Percentiles rank a stretch among this genome's conserved stretches.
These are phyloP conservation scores for Conringia planisiliqua DNA, from an alignment of 345 rosid genomes.

Conservation along the genomic window DNA sequence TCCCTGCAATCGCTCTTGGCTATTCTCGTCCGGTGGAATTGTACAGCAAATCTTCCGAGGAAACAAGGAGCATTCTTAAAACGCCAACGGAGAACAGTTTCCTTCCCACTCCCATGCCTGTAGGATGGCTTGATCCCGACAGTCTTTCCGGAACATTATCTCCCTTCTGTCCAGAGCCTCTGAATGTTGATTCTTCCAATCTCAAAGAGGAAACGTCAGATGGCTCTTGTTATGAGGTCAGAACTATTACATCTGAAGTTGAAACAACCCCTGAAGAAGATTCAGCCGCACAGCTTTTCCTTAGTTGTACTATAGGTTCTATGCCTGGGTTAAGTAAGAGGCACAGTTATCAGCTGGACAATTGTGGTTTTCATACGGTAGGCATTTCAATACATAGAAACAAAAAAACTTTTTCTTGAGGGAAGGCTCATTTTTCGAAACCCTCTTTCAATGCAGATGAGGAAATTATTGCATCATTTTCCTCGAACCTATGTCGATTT, in stretches of 20 bases:
- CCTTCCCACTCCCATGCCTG: constrained; percentile 35
- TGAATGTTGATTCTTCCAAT: constrained; percentile 38
- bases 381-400: constrained; percentile 21
- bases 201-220: constrained; percentile 34
- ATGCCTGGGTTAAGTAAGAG: constrained; percentile 68
- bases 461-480: constrained; percentile 83
- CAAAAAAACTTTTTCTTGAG: neutral
- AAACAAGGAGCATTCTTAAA: constrained; percentile 31
- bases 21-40: constrained; percentile 55
- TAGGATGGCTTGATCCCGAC: constrained; percentile 48
- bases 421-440: constrained; percentile 18
- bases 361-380: constrained; percentile 84
- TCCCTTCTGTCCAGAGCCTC: constrained; percentile 38
- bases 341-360: constrained; percentile 56
- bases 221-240: constrained; percentile 27
- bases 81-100: constrained; percentile 37
- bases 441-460: constrained; percentile 45
- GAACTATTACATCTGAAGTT: constrained; percentile 31
- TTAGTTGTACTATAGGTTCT: constrained; percentile 51
- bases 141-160: constrained; percentile 44
- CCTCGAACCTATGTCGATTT: constrained; percentile 93
- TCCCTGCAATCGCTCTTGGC: constrained; percentile 73
- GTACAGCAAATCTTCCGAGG: constrained; percentile 45
- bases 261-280: constrained; percentile 38
- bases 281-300: constrained; percentile 37